Base-by-base conservation (phyloP, 2,329 filamentous ascomycete genomes). In the Stachybotrys chartarum region DNA sequence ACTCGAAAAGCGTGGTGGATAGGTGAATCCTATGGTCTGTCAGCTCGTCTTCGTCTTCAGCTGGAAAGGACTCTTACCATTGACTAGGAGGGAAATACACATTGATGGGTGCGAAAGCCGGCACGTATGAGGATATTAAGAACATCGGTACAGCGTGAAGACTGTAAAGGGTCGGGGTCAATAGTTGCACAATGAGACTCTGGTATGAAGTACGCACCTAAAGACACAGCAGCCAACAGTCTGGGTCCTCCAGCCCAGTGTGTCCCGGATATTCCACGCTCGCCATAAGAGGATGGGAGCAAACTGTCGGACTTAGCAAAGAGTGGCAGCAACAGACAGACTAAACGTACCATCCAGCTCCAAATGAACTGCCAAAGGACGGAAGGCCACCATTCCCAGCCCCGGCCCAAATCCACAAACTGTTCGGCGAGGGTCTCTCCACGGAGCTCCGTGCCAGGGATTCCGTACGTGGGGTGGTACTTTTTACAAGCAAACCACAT, bases 311-410 rank as follows among this genome's bases (percentile, higher is more conserved):
- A 24, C 24, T 24, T 24, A 24, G 24, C 24, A 24, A 24, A 24
- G 24, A 4, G 24, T 24, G 35, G 35, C 8, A 42, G 35, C 35
- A 42, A 42, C 14, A 10, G 5, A 42, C 35, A 42, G 35, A 42
- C 35, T 30, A 12, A 6, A 48, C 46, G 10, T 31, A 81, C 78
- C 30, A 82, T 63, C 77, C 80, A 85, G 6, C 81, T 75, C 82
- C 82, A 86, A 56, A 81, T 66, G 49, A 83, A 73, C 60, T 85
- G 83, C 82, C 82, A 86, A 30, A 83, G 68, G 44, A 83, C 75
- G 1, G 79, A 81, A 3, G 81, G 81, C 70, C 81, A 78, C 80
- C 78, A 89, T 71, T 88, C 86, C 75, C 79, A 85, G 3, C 86
- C 85, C 17, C 72, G 64, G 51, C 68, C 67, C 61, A 77, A 75